These are phyloP conservation scores for Neodidymelliopsis sp. DNA, from an alignment of 2,329 filamentous ascomycete genomes.

Conservation along the genomic window DNA sequence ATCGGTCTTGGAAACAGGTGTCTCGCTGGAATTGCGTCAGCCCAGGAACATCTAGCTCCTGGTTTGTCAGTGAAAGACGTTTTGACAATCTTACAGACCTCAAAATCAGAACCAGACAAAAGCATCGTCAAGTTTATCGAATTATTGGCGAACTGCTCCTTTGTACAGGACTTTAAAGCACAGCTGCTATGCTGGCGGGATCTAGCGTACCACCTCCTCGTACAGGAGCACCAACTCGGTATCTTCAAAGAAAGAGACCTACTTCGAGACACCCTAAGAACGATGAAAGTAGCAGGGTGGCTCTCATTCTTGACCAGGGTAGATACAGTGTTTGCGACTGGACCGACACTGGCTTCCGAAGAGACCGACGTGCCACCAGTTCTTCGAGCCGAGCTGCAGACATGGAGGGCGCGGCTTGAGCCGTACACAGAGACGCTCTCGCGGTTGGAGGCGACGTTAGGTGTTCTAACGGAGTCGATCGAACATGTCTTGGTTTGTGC, in stretches of 20 bases:
- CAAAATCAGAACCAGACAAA: constrained; percentile 7
- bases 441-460: constrained; percentile 27
- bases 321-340: constrained; percentile 26
- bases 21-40: constrained; percentile 26
- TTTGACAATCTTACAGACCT: constrained; percentile 12
- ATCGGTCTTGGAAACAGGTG: constrained; percentile 23
- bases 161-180: constrained; percentile 1
- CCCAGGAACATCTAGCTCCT: constrained; percentile 11
- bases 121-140: constrained; percentile 28
- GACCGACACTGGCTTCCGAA: constrained; percentile 4
- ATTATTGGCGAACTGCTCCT: constrained; percentile 19
- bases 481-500: constrained; percentile 25
- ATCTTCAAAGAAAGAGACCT: background rate
- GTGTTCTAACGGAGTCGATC: constrained; percentile 13
- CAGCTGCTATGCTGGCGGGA: constrained; percentile 30
- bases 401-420: background rate
- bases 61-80: constrained; percentile 22
- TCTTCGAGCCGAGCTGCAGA: constrained; percentile 15
- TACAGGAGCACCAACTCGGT: constrained; percentile 13
- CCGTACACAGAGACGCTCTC: constrained; percentile 20
- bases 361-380: constrained; percentile 13
- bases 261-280: constrained; percentile 24
- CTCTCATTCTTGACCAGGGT: constrained; percentile 29
- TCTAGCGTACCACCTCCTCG: constrained; percentile 27
- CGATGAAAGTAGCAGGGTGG: constrained; percentile 33